These are phyloP conservation scores for Talaromyces sp. DNA, from an alignment of 2,329 filamentous ascomycete genomes.

Conservation along the genomic window DNA sequence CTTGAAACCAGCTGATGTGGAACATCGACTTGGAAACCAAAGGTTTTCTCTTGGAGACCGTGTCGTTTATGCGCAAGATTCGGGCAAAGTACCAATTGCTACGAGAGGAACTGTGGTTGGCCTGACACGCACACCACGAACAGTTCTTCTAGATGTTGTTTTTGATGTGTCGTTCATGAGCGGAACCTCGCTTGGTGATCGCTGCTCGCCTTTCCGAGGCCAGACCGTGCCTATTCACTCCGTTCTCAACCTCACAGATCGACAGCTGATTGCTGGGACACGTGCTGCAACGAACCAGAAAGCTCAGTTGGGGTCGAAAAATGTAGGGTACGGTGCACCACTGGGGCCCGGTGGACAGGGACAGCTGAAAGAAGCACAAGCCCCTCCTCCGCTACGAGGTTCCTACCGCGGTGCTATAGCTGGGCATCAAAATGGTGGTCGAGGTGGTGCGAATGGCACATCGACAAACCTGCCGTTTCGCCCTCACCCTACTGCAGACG, in stretches of 20 bases:
- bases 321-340: conserved; percentile 51
- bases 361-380: conserved; percentile 53
- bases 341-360: conserved; percentile 52
- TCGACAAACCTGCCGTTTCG: conserved; percentile 26
- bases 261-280: conserved; percentile 64
- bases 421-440: conserved; percentile 37
- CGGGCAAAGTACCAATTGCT: conserved; percentile 90
- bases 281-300: conserved; percentile 34
- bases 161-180: conserved; percentile 97
- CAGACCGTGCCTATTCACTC: conserved; percentile 85
- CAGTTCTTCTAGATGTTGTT: conserved; percentile 79
- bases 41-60: conserved; percentile 80
- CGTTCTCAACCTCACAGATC: conserved; percentile 79
- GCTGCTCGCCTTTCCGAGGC: conserved; percentile 88
- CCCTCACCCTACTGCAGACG: conserved; percentile 21
- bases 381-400: conserved; percentile 53
- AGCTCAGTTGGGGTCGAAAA: conserved; percentile 47
- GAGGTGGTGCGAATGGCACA: conserved; percentile 22
- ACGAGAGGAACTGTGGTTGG: conserved; percentile 91
- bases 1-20: conserved; percentile 91
- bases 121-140: conserved; percentile 79
- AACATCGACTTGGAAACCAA: conserved; percentile 83
- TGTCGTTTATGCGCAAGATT: conserved; percentile 85
- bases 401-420: conserved; percentile 54
- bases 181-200: conserved; percentile 81